Conservation (phyloP, 345 rosid genomes). For the Raphanus sativus region DNA sequence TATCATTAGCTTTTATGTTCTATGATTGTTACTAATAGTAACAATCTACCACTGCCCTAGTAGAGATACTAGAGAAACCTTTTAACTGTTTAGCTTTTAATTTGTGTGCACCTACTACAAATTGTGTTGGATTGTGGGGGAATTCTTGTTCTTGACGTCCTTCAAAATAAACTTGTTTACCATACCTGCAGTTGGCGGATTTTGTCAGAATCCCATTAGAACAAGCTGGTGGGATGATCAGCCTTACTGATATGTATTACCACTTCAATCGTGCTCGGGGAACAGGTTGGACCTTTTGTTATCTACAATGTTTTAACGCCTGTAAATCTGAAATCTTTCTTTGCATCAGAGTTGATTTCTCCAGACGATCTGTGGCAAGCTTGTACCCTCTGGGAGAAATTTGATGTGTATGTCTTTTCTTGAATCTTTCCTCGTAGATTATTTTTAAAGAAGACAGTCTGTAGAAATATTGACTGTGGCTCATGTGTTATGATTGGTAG, state of each 20-base stretch:
- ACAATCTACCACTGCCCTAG: background rate
- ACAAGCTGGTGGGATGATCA: conserved; percentile 95
- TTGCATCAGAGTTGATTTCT: conserved; percentile 73
- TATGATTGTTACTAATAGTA: background rate
- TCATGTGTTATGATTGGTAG: conserved; percentile 49
- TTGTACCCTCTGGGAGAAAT: conserved; percentile 91
- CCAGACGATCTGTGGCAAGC: conserved; percentile 96
- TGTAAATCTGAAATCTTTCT: background rate
- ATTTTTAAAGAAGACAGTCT: background rate
- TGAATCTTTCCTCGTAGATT: background rate
- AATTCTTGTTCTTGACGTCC: conserved; percentile 11
- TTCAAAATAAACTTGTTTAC: background rate
- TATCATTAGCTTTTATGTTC: conserved; percentile 6
- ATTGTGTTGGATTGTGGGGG: background rate
- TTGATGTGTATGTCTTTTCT: conserved; percentile 66
- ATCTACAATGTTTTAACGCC: background rate
- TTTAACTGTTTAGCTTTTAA: conserved; percentile 2
- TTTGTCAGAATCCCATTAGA: conserved; percentile 84
- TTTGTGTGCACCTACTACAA: no score
- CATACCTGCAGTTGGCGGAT: conserved; percentile 71
- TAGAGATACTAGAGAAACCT: conserved; percentile 1
- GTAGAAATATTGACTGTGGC: conserved; percentile 18
- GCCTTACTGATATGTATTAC: conserved; percentile 85
- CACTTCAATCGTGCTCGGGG: conserved; percentile 97
- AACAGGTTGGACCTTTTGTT: conserved; percentile 55